Percentiles rank a stretch among this genome's conserved stretches.
phyloP scores from a whole-genome alignment of 345 rosid species.

The Salix suchowensis region DNA sequence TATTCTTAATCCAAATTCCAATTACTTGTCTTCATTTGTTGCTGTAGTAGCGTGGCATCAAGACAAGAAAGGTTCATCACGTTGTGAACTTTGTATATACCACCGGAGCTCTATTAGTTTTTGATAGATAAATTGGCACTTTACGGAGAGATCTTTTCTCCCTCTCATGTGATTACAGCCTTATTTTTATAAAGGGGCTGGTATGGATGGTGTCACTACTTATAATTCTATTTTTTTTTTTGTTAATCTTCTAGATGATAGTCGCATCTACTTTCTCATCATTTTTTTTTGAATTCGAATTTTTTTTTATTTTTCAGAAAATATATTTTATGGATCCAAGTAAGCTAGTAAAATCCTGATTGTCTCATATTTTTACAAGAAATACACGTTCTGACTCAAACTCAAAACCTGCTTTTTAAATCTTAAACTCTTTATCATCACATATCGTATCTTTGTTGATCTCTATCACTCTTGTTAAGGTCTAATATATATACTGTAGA shows the following conservation, averaged over 20 bases:
- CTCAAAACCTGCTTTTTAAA: too few species aligned
- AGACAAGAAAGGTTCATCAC: not conserved
- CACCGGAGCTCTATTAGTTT: not conserved
- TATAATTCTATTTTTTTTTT: not conserved
- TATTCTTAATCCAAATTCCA: too few species aligned
- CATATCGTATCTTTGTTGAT: too few species aligned
- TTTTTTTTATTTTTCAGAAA: too few species aligned
- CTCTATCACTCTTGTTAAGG: too few species aligned
- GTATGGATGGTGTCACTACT: not conserved
- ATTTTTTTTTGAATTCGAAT: too few species aligned
- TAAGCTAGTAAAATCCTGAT: too few species aligned
- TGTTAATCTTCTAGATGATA: not conserved
- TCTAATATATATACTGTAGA: too few species aligned
- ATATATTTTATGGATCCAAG: too few species aligned
- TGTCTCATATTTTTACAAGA: too few species aligned
- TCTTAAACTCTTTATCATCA: too few species aligned
- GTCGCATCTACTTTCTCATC: not conserved
- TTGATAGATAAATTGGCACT: not conserved
- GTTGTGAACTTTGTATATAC: not conserved
- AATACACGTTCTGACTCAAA: accelerated
- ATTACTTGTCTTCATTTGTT: not conserved
- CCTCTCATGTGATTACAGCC: not conserved
- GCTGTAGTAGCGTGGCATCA: not conserved
- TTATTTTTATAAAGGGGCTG: not conserved
- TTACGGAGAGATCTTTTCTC: not conserved